A percentile compares a stretch with the other conserved stretches of the same genome.
phyloP scores from a whole-genome alignment of 192 early-diverging fungal genomes.

The Mortierella antarctica region DNA sequence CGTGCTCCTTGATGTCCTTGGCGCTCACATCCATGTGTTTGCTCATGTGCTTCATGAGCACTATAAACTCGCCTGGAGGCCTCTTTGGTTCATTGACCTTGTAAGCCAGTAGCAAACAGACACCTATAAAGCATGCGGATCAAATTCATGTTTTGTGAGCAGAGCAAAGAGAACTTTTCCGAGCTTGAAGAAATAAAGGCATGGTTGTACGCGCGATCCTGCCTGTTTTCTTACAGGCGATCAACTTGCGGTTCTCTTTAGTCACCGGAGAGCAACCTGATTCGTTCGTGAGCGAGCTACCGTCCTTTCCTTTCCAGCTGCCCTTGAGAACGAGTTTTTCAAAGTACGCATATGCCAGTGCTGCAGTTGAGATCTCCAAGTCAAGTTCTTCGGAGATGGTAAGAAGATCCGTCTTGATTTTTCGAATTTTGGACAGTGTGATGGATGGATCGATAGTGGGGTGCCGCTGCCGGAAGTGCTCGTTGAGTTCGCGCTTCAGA shows the following conservation, averaged over 20 bases:
- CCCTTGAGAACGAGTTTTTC: constrained; percentile 93
- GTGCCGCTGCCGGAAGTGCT: constrained; percentile 83
- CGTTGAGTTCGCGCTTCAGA: constrained; percentile 89
- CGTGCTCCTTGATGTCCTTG: constrained; percentile 86
- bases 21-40: constrained; percentile 78
- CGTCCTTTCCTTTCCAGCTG: constrained; percentile 35
- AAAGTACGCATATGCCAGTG: constrained; percentile 92
- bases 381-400: constrained; percentile 75
- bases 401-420: constrained; percentile 79
- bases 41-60: constrained; percentile 68
- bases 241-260: constrained; percentile 35
- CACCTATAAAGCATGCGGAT: constrained; percentile 59
- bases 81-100: constrained; percentile 92
- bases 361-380: constrained; percentile 90
- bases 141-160: neutral
- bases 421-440: constrained; percentile 90
- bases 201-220: neutral
- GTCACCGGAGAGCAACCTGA: constrained; percentile 26
- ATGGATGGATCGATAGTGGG: constrained; percentile 82
- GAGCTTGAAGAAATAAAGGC: neutral
- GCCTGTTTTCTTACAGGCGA: constrained; percentile 28
- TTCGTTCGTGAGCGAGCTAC: constrained; percentile 11
- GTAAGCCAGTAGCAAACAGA: constrained; percentile 83
- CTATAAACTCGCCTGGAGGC: constrained; percentile 67
- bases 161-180: neutral